A percentile compares a stretch with the other conserved stretches of the same genome.
These are phyloP conservation scores for Salvia rosmarinus DNA, from an alignment of 257 asterid species.

Conservation along the genomic window DNA sequence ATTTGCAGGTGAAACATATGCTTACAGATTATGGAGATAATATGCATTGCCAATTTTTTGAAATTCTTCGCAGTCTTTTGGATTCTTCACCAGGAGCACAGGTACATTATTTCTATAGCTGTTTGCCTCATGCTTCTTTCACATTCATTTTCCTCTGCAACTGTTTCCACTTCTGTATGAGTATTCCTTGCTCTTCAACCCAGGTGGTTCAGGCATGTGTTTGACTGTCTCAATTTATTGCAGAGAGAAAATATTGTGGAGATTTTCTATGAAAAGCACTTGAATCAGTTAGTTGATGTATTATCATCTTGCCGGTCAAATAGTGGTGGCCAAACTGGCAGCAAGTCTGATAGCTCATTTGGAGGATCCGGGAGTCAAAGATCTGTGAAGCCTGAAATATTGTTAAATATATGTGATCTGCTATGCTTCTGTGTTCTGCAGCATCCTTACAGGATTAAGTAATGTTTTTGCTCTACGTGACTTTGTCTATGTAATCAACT, in stretches of 20 bases:
- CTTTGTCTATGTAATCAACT: constrained; percentile 14
- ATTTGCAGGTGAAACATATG: constrained; percentile 86
- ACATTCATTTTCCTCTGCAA: constrained; percentile 12
- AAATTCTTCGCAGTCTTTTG: constrained; percentile 91
- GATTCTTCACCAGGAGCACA: constrained; percentile 84
- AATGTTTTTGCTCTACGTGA: constrained; percentile 38
- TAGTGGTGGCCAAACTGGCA: constrained; percentile 40
- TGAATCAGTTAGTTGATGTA: constrained; percentile 75
- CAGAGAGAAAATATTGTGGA: constrained; percentile 87
- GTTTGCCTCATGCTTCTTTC: constrained; percentile 19
- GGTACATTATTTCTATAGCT: constrained; percentile 45
- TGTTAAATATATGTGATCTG: constrained; percentile 85
- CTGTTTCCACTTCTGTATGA: not conserved
- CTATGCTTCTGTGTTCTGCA: constrained; percentile 92
- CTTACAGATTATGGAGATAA: constrained; percentile 88
- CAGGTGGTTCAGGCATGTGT: constrained; percentile 21
- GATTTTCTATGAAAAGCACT: constrained; percentile 87
- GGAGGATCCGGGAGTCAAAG: constrained; percentile 53
- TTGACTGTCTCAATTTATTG: constrained; percentile 43
- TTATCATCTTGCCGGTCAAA: constrained; percentile 72
- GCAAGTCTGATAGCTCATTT: constrained; percentile 47
- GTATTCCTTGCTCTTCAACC: not conserved
- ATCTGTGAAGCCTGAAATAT: constrained; percentile 77
- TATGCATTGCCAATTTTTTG: constrained; percentile 98
- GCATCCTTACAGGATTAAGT: constrained; percentile 95